Evolutionary conservation across 2,329 filamentous ascomycete species (phyloP).

Genomic region (Phialophora macrospora): DNA sequence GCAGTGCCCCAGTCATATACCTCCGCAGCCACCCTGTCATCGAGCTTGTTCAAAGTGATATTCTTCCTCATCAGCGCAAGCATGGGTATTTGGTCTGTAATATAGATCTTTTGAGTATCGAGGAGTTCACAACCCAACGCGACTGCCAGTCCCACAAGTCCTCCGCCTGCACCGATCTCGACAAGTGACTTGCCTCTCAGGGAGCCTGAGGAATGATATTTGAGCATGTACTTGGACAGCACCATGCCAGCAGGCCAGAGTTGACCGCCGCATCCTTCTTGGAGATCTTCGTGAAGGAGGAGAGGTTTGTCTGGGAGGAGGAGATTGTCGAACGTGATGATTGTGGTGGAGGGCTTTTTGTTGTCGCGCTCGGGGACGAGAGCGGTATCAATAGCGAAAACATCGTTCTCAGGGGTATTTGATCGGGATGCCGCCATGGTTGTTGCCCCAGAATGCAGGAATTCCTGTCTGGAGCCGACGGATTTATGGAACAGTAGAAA

Average conservation of each 20-base stretch:
- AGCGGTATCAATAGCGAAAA: slow-evolving; percentile 58
- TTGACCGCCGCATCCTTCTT: slow-evolving; percentile 87
- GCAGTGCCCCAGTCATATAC: slow-evolving; percentile 77
- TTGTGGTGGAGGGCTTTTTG: slow-evolving; percentile 58
- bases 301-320: slow-evolving; percentile 66
- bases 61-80: slow-evolving; percentile 83
- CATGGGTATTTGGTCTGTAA: slow-evolving; percentile 91
- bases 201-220: slow-evolving; percentile 28
- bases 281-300: slow-evolving; percentile 81
- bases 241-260: slow-evolving; percentile 94
- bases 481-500: not conserved
- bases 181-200: slow-evolving; percentile 60
- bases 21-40: slow-evolving; percentile 65
- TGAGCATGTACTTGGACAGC: slow-evolving; percentile 80
- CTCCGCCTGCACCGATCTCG: slow-evolving; percentile 89
- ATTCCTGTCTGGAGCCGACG: not conserved
- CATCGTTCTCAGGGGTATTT: slow-evolving; percentile 41
- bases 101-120: slow-evolving; percentile 60
- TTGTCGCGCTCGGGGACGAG: slow-evolving; percentile 60
- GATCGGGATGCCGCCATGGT: slow-evolving; percentile 37
- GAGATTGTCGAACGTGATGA: slow-evolving; percentile 72
- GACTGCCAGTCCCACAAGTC: slow-evolving; percentile 73
- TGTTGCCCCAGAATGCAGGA: not conserved
- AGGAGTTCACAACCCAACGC: slow-evolving; percentile 61
- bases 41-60: slow-evolving; percentile 76